These are phyloP conservation scores for Lyophyllum atratum DNA, from an alignment of 768 basidiomycete species.

Conservation along the genomic window DNA sequence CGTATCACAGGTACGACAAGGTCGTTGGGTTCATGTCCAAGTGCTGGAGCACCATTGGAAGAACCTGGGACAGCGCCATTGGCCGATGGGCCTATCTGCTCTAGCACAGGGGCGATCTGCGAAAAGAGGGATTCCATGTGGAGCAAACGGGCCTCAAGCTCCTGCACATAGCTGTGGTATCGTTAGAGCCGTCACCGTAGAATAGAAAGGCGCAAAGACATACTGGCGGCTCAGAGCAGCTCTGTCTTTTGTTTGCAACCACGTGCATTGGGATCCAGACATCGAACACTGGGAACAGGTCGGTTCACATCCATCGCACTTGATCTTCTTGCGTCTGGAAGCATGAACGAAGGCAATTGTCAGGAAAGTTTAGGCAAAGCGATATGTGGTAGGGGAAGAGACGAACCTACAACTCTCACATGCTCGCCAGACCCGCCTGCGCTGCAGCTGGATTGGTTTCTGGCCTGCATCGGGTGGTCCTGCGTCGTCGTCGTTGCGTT, in stretches of 20 bases:
- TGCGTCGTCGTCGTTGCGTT: constrained; percentile 64
- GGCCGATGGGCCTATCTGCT: constrained; percentile 63
- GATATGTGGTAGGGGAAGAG: constrained; percentile 19
- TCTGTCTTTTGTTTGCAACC: constrained; percentile 91
- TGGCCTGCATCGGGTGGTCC: constrained; percentile 55
- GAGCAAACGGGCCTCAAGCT: constrained; percentile 82
- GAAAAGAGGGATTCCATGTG: constrained; percentile 89
- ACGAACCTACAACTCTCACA: constrained; percentile 86
- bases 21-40: constrained; percentile 38
- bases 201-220: constrained; percentile 30
- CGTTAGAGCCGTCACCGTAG: constrained; percentile 10
- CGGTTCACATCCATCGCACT: constrained; percentile 88
- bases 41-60: constrained; percentile 28
- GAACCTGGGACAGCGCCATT: constrained; percentile 39
- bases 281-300: constrained; percentile 80
- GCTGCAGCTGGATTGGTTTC: constrained; percentile 78
- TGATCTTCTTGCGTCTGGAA: constrained; percentile 86
- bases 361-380: constrained; percentile 10
- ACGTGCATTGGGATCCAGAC: constrained; percentile 79
- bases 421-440: constrained; percentile 83
- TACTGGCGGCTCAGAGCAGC: constrained; percentile 89
- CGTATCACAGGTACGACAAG: constrained; percentile 36
- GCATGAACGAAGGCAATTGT: constrained; percentile 15
- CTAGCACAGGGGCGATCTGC: constrained; percentile 78
- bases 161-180: constrained; percentile 78